Conservation (phyloP, 1,284 basidiomycete genomes). For the Ustilago trichophora region DNA sequence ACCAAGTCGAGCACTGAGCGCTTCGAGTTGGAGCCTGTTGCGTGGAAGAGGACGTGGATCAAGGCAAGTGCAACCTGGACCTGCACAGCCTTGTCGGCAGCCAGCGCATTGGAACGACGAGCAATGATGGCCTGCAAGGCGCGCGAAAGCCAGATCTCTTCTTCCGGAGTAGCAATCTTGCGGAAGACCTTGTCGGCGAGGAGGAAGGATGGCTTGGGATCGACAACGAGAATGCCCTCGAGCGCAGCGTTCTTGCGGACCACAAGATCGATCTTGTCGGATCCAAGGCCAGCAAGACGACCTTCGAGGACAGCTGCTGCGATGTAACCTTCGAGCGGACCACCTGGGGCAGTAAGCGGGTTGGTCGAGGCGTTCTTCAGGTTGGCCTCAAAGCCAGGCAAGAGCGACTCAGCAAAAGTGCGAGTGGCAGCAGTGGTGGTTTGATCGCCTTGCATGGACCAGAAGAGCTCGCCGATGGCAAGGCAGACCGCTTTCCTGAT, state of each 20-base stretch:
- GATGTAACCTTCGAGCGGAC: constrained; percentile 61
- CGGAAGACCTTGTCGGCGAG: constrained; percentile 61
- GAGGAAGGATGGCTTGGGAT: constrained; percentile 63
- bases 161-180: constrained; percentile 47
- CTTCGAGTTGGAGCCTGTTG: constrained; percentile 27
- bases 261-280: constrained; percentile 39
- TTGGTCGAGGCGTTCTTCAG: constrained; percentile 57
- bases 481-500: constrained; percentile 52
- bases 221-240: constrained; percentile 39
- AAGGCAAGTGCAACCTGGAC: constrained; percentile 41
- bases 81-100: constrained; percentile 33
- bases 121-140: constrained; percentile 39
- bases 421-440: constrained; percentile 25
- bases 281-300: constrained; percentile 28
- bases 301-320: constrained; percentile 51
- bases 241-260: constrained; percentile 38
- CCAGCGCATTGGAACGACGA: constrained; percentile 10
- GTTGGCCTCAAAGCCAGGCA: constrained; percentile 55
- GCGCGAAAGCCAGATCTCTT: constrained; percentile 54
- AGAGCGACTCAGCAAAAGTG: constrained; percentile 49
- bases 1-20: constrained; percentile 22
- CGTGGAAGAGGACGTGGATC: constrained; percentile 47
- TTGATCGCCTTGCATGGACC: constrained; percentile 17
- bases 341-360: constrained; percentile 54
- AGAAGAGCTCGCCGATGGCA: constrained; percentile 49